A percentile compares a stretch with the other conserved stretches of the same genome.
Evolutionary conservation across 176 grass and related monocot species (phyloP).

Genomic region (Avena insularis): DNA sequence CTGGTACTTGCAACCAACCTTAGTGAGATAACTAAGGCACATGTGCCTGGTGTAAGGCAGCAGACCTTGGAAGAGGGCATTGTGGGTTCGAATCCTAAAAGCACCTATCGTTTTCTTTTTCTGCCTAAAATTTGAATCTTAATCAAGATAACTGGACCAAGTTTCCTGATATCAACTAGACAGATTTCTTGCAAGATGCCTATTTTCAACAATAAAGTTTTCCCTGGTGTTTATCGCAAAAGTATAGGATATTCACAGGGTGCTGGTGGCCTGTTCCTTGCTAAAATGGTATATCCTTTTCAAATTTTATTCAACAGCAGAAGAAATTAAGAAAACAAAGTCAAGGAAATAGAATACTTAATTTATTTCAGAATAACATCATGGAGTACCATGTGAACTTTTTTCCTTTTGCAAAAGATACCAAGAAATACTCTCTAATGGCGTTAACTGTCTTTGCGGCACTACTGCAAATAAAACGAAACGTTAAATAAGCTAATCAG

Average conservation of each 20-base stretch:
- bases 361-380: not conserved
- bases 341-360: not conserved
- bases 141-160: not conserved
- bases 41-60: not conserved
- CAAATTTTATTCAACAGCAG: not conserved
- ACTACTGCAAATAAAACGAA: not conserved
- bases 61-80: not conserved
- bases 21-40: not conserved
- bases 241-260: not conserved
- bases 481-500: not conserved
- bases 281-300: slow-evolving; percentile 10
- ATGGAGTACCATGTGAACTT: not conserved
- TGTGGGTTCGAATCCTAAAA: not conserved
- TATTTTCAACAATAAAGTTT: not conserved
- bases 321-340: not conserved
- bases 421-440: slow-evolving; percentile 10
- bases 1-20: not conserved
- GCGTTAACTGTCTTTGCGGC: not conserved
- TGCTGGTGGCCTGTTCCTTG: not conserved
- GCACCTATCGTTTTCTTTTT: not conserved
- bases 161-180: not conserved
- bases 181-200: not conserved
- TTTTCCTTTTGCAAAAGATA: not conserved
- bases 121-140: not conserved
- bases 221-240: not conserved